phyloP scores from a whole-genome alignment of 345 rosid genomes.

The Syzygium oleosum region DNA sequence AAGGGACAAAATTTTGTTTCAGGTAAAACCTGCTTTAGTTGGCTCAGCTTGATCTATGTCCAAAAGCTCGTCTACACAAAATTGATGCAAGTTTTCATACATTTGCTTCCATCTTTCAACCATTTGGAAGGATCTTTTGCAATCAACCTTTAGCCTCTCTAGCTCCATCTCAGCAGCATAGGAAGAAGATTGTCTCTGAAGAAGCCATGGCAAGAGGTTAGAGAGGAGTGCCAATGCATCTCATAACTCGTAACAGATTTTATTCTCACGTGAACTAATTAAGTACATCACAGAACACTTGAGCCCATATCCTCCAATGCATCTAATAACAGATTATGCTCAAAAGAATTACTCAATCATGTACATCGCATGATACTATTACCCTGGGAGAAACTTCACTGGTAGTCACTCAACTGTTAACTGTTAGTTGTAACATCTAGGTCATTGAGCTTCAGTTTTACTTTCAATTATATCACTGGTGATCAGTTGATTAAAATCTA shows the following conservation, averaged over 20 bases:
- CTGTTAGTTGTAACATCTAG: background rate
- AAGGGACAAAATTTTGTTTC: background rate
- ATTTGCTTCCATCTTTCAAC: conserved; percentile 55
- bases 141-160: conserved; percentile 52
- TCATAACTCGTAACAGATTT: background rate
- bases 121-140: conserved; percentile 24
- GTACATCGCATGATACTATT: background rate
- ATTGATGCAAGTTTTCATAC: conserved; percentile 48
- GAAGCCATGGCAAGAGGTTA: background rate
- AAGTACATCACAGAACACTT: background rate
- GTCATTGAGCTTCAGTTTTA: background rate
- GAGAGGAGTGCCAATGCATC: background rate
- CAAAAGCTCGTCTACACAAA: conserved; percentile 43
- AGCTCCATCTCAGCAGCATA: conserved; percentile 63
- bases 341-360: background rate
- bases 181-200: conserved; percentile 46
- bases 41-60: conserved; percentile 14
- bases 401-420: background rate
- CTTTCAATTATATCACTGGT: background rate
- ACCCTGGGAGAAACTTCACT: background rate
- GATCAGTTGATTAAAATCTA: background rate
- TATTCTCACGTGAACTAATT: background rate
- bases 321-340: background rate
- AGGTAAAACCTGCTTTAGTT: background rate
- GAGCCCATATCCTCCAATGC: background rate